phyloP scores from a whole-genome alignment of 768 basidiomycete species.

The Collybiopsis confluens region DNA sequence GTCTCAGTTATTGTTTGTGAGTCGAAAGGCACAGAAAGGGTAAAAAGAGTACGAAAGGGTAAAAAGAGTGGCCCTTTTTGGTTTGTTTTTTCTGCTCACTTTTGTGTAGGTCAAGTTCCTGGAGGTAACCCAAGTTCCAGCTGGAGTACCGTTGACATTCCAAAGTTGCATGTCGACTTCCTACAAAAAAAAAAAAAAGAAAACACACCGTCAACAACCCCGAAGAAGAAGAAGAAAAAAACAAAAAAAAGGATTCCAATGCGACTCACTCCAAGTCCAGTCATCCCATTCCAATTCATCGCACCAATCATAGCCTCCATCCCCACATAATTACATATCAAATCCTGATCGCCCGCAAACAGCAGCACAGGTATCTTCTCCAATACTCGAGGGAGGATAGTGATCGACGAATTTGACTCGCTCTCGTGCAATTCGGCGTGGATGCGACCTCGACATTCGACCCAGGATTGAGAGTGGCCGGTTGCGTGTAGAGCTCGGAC shows the following conservation, averaged over 20 bases:
- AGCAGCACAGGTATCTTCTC: conserved; percentile 81
- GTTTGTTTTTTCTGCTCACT: conserved; percentile 37
- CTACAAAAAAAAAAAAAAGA: no score
- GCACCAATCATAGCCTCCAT: conserved; percentile 80
- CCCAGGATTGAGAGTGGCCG: conserved; percentile 75
- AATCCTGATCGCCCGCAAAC: conserved; percentile 93
- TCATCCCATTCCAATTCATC: conserved; percentile 82
- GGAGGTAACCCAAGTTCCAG: conserved; percentile 88
- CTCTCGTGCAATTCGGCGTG: conserved; percentile 53
- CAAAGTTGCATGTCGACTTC: conserved; percentile 68
- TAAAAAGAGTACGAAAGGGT: no score
- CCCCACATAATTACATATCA: conserved; percentile 95
- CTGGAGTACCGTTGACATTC: conserved; percentile 69
- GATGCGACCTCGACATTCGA: conserved; percentile 76
- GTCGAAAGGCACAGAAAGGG: no score
- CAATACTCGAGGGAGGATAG: conserved; percentile 73
- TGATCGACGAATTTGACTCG: conserved; percentile 64
- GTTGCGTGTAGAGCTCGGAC: conserved; percentile 78
- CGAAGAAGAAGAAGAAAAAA: no score
- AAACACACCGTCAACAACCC: no score
- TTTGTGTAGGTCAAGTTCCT: conserved; percentile 93
- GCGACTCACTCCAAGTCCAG: conserved; percentile 73
- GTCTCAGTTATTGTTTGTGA: no score
- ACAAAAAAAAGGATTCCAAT: no score
- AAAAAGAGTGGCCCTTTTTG: no score